Base-by-base conservation (phyloP, 164 flowering plant species). In the Macadamia integrifolia region DNA sequence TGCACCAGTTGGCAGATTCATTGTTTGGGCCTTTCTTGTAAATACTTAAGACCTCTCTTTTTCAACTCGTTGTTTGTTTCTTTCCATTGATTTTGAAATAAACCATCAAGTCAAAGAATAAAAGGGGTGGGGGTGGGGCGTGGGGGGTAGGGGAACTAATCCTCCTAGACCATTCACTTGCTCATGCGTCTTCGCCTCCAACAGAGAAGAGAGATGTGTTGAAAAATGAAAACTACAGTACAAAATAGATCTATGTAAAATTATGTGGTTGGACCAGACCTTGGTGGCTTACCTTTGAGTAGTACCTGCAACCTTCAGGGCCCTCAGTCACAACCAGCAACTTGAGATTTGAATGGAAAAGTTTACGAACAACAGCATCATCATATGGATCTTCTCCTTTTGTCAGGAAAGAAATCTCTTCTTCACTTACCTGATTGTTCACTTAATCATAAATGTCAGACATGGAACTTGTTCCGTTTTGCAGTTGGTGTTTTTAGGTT, bases 241-340 rank as follows among this genome's bases (percentile, higher is more conserved):
- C 13, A 31, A 50, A 23, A 28, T 44, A 29, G 43, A 46, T n/a
- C 10, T 29, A 5, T 48, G 46, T 46, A 46, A 32, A 56, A 58
- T 57, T 55, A 66, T 3, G 15, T 42, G 23, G 28, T 61, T n/a
- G 32, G 18, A 68, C 70, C 75, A 50, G 48, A 18, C 12, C 13
- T 53, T 6, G 17, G 42, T 43, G 30, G 14, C 80, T 79, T 77
- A 92, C 99, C 91, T 95, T 87, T 14, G 97, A 80, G 81, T 90
- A 95, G 71, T 95, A 95, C 72, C 99, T 80, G 79, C 98, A 95
- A 64, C 99, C 99, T 56, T 85, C 86, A 58, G 92, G 80, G 55
- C 98, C 99, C 70, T 90, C 94, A 49, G 99, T 95, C 55, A 95
- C 98, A 67, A 95, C 91, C 18, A 95, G 86, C 74, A 95, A 75